phyloP scores from a whole-genome alignment of 2,329 filamentous ascomycete species.

The Epicoccum nigrum region DNA sequence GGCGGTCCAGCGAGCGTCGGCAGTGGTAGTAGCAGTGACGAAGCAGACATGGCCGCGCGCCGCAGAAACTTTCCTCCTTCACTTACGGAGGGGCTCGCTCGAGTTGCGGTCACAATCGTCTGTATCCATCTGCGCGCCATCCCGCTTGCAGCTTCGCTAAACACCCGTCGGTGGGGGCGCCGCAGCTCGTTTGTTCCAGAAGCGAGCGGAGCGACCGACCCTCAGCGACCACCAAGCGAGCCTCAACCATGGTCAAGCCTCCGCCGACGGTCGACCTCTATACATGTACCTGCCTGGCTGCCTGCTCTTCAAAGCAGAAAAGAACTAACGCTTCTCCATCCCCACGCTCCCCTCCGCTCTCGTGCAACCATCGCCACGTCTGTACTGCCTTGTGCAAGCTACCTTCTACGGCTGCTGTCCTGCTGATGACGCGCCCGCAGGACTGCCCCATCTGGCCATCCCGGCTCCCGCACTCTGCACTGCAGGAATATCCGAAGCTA shows the following conservation, averaged over 20 bases:
- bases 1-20: neutral
- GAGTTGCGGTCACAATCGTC: slow-evolving; percentile 9
- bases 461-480: too few species aligned
- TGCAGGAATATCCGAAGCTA: too few species aligned
- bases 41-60: neutral
- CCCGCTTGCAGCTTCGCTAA: slow-evolving; percentile 15
- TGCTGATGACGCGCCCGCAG: neutral
- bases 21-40: neutral
- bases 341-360: neutral
- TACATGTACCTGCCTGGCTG: neutral
- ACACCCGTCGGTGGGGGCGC: neutral
- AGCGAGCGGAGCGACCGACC: too few species aligned
- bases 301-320: too few species aligned
- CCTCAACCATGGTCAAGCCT: too few species aligned
- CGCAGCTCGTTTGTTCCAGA: slow-evolving; percentile 8
- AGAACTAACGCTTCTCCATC: neutral
- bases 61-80: slow-evolving; percentile 12
- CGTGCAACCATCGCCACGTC: neutral
- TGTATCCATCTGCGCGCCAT: slow-evolving; percentile 3
- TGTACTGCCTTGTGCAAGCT: too few species aligned
- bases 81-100: slow-evolving; percentile 16
- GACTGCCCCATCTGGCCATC: slow-evolving; percentile 1
- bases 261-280: too few species aligned
- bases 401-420: neutral
- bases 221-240: too few species aligned